Conservation (phyloP, 768 basidiomycete genomes). For the Boletus reticuloceps region DNA sequence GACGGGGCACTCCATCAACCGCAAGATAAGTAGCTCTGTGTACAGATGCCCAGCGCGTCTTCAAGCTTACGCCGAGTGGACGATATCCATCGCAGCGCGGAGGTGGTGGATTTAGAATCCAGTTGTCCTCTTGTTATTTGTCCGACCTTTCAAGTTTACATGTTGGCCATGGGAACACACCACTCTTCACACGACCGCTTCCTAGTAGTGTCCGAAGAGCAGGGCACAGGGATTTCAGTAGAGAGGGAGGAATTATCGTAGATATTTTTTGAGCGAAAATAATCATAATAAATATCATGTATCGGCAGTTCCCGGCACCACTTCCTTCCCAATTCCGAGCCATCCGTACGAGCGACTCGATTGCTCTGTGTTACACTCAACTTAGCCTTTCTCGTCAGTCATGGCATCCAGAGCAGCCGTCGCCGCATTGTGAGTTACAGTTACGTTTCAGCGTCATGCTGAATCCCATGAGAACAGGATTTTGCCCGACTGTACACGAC, state of each 20-base stretch:
- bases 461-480: constrained; percentile 49
- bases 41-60: no score
- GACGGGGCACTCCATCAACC: no score
- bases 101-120: no score
- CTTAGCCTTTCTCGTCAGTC: constrained; percentile 11
- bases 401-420: constrained; percentile 75
- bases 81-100: no score
- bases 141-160: no score
- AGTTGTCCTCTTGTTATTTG: no score
- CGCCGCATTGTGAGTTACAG: constrained; percentile 52
- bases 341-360: constrained; percentile 11
- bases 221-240: no score
- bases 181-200: no score
- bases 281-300: constrained; percentile 6
- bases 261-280: constrained; percentile 5
- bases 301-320: constrained; percentile 31
- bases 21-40: no score
- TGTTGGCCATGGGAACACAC: no score
- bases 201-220: no score
- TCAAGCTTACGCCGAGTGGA: no score
- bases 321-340: constrained; percentile 11
- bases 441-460: not conserved
- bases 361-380: not conserved
- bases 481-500: constrained; percentile 81
- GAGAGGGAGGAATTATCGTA: not conserved